A percentile compares a stretch with the other conserved stretches of the same genome.
Conservation (phyloP, 129 eudicot genomes). For the Chrysanthemum lavandulifolium region DNA sequence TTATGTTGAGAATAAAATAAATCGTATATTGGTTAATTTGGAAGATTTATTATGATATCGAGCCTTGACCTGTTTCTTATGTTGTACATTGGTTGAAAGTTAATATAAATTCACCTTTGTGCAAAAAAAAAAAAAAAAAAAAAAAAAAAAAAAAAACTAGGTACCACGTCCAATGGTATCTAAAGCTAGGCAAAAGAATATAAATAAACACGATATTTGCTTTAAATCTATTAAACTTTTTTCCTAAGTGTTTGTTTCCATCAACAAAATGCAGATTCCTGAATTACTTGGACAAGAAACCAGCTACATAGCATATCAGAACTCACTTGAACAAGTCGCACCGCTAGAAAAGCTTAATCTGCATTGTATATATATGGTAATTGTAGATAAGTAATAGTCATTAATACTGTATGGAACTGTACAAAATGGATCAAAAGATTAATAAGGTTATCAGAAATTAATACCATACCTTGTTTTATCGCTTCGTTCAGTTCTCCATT, state of each 20-base stretch:
- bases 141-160: too few relatives aligned
- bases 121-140: too few relatives aligned
- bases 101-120: too few relatives aligned
- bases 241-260: not conserved
- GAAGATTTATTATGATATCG: too few relatives aligned
- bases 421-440: not conserved
- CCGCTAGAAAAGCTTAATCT: not conserved
- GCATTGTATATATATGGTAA: constrained; percentile 1
- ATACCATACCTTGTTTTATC: constrained; percentile 37
- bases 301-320: not conserved
- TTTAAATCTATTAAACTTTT: not conserved
- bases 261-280: constrained; percentile 2
- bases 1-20: too few relatives aligned
- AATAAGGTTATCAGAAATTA: not conserved
- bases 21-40: too few relatives aligned
- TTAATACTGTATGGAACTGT: not conserved
- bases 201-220: not conserved
- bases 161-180: not conserved
- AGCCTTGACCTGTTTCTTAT: too few relatives aligned
- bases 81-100: too few relatives aligned
- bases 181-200: too few relatives aligned
- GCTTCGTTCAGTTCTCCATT: constrained; percentile 85
- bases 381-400: not conserved
- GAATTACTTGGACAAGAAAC: not conserved
- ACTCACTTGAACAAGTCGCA: not conserved